These are phyloP conservation scores for Gossypium bickii DNA, from an alignment of 345 rosid species.

Conservation along the genomic window DNA sequence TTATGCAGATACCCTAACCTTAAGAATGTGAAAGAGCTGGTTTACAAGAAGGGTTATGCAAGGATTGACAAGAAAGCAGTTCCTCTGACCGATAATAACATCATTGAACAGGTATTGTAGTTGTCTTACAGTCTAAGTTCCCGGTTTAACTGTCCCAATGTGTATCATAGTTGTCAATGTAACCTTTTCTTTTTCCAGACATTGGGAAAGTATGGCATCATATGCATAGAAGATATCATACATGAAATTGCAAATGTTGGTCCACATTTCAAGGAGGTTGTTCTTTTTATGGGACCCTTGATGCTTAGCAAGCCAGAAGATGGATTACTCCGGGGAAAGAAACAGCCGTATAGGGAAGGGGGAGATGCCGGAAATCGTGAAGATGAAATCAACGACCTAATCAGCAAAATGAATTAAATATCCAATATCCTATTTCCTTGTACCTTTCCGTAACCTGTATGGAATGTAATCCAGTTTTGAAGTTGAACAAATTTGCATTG, in stretches of 20 bases:
- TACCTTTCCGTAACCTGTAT: neutral
- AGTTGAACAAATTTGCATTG: neutral
- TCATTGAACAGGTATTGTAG: conserved; percentile 68
- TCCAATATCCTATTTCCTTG: neutral
- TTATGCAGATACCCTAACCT: conserved; percentile 68
- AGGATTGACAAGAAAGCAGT: conserved; percentile 48
- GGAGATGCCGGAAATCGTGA: conserved; percentile 87
- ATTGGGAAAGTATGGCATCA: conserved; percentile 59
- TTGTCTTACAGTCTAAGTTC: neutral
- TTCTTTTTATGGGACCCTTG: conserved; percentile 64
- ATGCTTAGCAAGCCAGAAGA: conserved; percentile 69
- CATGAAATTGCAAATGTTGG: conserved; percentile 70
- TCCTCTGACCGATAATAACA: conserved; percentile 75
- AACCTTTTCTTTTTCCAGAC: conserved; percentile 37
- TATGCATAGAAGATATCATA: conserved; percentile 71
- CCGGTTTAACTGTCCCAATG: neutral
- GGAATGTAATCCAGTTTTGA: neutral
- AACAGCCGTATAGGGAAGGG: conserved; percentile 57
- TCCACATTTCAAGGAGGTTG: conserved; percentile 73
- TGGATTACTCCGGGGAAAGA: conserved; percentile 58
- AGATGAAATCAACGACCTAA: conserved; percentile 70
- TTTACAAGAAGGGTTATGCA: conserved; percentile 77
- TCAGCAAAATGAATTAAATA: conserved; percentile 64
- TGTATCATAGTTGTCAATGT: no score
- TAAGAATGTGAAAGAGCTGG: conserved; percentile 63